Evolutionary conservation across 345 rosid species (phyloP).

Genomic region (Lepidium sativum): DNA sequence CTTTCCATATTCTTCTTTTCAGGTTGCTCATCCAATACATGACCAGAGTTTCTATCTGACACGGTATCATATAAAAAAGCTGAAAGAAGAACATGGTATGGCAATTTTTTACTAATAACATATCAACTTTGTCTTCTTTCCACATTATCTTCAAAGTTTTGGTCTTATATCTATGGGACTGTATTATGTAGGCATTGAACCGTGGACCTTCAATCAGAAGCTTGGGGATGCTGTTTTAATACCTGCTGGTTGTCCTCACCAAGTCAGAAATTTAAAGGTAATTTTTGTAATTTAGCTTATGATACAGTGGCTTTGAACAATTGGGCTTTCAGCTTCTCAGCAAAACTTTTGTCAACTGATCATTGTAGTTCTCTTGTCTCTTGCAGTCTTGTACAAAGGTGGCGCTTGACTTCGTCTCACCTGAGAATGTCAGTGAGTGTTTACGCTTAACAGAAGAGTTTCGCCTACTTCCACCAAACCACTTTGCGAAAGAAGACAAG

Average conservation of each 20-base stretch:
- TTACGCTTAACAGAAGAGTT: constrained; percentile 48
- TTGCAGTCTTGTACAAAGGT: constrained; percentile 63
- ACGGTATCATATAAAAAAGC: constrained; percentile 48
- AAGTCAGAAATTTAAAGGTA: constrained; percentile 32
- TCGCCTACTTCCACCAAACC: constrained; percentile 48
- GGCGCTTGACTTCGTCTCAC: constrained; percentile 62
- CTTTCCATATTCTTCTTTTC: background rate
- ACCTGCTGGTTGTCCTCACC: constrained; percentile 33
- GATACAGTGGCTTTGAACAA: background rate
- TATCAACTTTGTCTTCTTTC: background rate
- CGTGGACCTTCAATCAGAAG: constrained; percentile 31
- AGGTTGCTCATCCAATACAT: constrained; percentile 68
- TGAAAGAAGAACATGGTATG: constrained; percentile 71
- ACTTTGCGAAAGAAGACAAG: constrained; percentile 53
- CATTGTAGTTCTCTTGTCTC: background rate
- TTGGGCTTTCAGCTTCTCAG: background rate
- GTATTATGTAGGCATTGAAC: constrained; percentile 24
- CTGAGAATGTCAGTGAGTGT: constrained; percentile 49
- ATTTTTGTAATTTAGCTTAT: background rate
- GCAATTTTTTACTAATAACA: no score
- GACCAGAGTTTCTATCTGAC: constrained; percentile 65
- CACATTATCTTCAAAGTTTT: background rate
- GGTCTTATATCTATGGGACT: background rate
- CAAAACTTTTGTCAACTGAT: background rate
- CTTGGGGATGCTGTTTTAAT: constrained; percentile 30